Conservation (phyloP, 2,329 filamentous ascomycete genomes). For the Talaromyces marneffei region DNA sequence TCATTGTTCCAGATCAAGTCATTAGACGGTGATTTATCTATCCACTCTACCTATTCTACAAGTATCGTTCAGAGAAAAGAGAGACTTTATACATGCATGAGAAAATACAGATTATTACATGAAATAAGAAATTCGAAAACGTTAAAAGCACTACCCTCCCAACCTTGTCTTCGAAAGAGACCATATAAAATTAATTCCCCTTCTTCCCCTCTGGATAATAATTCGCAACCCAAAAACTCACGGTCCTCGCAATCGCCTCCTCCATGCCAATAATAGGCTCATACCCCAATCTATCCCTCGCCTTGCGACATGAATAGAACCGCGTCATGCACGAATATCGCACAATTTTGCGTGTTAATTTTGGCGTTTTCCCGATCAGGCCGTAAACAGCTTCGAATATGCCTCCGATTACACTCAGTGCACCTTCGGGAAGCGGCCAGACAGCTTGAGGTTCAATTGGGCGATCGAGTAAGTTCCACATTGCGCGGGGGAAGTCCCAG, state of each 20-base stretch:
- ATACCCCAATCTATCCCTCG: slow-evolving; percentile 43
- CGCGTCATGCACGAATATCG: slow-evolving; percentile 46
- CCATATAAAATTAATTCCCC: slow-evolving; percentile 33
- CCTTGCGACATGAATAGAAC: slow-evolving; percentile 44
- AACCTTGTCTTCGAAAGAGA: not conserved
- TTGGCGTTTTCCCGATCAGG: slow-evolving; percentile 42
- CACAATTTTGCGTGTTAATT: slow-evolving; percentile 40
- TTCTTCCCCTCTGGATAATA: slow-evolving; percentile 33
- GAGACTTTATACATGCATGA: not conserved
- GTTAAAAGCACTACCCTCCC: not conserved
- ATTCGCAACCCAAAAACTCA: slow-evolving; percentile 36
- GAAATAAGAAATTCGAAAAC: not conserved
- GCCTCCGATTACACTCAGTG: slow-evolving; percentile 37
- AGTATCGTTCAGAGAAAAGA: not conserved
- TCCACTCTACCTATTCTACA: not conserved
- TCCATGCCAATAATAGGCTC: slow-evolving; percentile 40
- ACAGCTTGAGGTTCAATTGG: slow-evolving; percentile 40
- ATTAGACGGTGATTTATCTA: not conserved
- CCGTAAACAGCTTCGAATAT: slow-evolving; percentile 39
- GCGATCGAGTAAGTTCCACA: slow-evolving; percentile 58
- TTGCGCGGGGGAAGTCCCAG: slow-evolving; percentile 75
- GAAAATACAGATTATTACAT: not conserved
- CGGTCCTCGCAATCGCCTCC: slow-evolving; percentile 44
- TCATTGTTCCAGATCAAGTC: too few species aligned
- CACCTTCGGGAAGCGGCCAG: slow-evolving; percentile 36